Conservation (phyloP, 2,329 filamentous ascomycete genomes). For the Chaetothyriales sp. region DNA sequence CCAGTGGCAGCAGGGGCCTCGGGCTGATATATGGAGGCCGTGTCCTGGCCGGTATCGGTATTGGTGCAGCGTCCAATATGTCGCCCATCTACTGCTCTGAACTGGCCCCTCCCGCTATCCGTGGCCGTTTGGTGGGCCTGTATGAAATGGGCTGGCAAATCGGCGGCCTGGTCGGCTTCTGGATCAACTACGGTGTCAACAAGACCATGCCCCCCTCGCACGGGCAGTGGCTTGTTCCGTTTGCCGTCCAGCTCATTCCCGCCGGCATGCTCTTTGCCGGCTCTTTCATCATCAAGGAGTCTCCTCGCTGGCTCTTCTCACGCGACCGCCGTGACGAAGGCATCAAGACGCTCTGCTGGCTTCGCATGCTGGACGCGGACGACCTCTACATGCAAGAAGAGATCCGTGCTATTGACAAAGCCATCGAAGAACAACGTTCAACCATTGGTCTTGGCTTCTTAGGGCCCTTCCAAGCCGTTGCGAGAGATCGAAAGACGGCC, state of each 20-base stretch:
- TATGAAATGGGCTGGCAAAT: slow-evolving; percentile 43
- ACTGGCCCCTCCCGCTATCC: slow-evolving; percentile 41
- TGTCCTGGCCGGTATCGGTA: slow-evolving; percentile 42
- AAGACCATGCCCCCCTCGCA: slow-evolving; percentile 22
- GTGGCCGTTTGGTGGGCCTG: slow-evolving; percentile 43
- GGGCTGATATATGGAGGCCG: slow-evolving; percentile 44
- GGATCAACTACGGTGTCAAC: slow-evolving; percentile 43
- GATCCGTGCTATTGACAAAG: slow-evolving; percentile 52
- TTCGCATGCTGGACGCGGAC: slow-evolving; percentile 27
- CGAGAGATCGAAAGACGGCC: slow-evolving; percentile 42
- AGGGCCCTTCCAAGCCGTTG: slow-evolving; percentile 49
- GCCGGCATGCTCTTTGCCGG: slow-evolving; percentile 34
- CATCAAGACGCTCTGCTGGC: slow-evolving; percentile 36
- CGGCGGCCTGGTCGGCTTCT: slow-evolving; percentile 36
- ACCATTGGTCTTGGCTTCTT: slow-evolving; percentile 58
- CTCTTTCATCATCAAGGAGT: slow-evolving; percentile 47
- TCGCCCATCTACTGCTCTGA: slow-evolving; percentile 47
- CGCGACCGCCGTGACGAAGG: slow-evolving; percentile 54
- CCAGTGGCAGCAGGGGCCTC: slow-evolving; percentile 46
- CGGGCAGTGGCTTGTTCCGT: slow-evolving; percentile 29
- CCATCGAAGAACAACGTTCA: slow-evolving; percentile 48
- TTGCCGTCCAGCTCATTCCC: slow-evolving; percentile 28
- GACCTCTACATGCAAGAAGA: slow-evolving; percentile 57
- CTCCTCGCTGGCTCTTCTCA: slow-evolving; percentile 54
- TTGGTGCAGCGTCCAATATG: slow-evolving; percentile 42